Evolutionary conservation across 2,329 filamentous ascomycete species (phyloP).

Genomic region (Knufia fluminis): DNA sequence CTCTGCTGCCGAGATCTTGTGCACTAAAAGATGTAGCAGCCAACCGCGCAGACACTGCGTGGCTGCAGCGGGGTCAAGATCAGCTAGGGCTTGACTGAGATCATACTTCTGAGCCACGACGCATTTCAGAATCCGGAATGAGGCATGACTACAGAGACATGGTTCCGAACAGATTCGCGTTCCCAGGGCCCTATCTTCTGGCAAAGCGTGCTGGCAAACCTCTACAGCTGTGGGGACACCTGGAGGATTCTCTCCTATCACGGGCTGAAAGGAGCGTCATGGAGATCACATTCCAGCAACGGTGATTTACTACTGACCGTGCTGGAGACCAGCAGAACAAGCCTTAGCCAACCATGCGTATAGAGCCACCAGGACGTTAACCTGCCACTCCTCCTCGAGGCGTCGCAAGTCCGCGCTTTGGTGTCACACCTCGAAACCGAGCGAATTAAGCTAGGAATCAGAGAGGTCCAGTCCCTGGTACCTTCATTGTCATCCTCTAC

Average conservation of each 20-base stretch:
- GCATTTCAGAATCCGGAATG: not conserved
- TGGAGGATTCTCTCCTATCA: not conserved
- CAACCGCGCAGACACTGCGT: not conserved
- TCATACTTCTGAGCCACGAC: conserved; percentile 1
- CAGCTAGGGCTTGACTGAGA: not conserved
- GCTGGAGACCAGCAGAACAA: not conserved
- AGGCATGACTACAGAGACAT: not conserved
- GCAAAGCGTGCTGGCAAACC: not conserved
- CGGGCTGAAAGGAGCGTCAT: not conserved
- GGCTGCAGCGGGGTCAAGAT: too few species aligned
- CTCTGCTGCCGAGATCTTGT: not conserved
- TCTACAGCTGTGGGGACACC: not conserved
- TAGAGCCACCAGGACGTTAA: not conserved
- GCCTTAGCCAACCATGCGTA: not conserved
- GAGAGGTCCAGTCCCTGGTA: not conserved
- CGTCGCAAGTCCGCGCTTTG: not conserved
- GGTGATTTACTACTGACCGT: not conserved
- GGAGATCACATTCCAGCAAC: not conserved
- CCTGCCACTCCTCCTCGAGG: not conserved
- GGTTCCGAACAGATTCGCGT: not conserved
- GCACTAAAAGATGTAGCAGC: not conserved
- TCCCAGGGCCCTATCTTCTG: not conserved
- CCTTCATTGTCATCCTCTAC: not conserved
- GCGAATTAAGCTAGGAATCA: not conserved
- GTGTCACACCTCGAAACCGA: not conserved